phyloP scores from a whole-genome alignment of 2,329 filamentous ascomycete genomes.

The Pleurostoma richardsiae region DNA sequence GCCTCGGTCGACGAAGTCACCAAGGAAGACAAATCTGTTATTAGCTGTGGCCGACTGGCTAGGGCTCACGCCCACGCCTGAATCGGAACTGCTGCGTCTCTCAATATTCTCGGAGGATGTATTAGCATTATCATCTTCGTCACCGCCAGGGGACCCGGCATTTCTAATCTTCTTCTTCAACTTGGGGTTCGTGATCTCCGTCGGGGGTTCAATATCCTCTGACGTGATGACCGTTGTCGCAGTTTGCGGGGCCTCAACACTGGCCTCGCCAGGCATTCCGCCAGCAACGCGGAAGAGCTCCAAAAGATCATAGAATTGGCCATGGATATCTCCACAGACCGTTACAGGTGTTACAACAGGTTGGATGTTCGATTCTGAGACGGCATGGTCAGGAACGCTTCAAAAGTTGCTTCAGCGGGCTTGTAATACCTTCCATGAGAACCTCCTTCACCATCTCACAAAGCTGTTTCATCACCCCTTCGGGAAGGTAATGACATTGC shows the following conservation, averaged over 20 bases:
- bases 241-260: conserved; percentile 63
- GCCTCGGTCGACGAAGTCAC: conserved; percentile 95
- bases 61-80: conserved; percentile 23
- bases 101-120: conserved; percentile 42
- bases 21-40: conserved; percentile 58
- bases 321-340: conserved; percentile 96
- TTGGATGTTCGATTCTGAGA: conserved; percentile 93
- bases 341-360: conserved; percentile 96
- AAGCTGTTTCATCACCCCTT: conserved; percentile 95
- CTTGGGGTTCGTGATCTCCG: conserved; percentile 82
- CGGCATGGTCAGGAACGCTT: background rate
- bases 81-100: conserved; percentile 24
- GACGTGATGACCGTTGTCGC: conserved; percentile 73
- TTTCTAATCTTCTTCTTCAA: conserved; percentile 79
- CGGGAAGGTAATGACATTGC: conserved; percentile 93
- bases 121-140: conserved; percentile 41
- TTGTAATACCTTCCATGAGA: conserved; percentile 81
- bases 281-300: conserved; percentile 96
- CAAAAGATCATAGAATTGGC: conserved; percentile 96
- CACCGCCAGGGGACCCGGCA: conserved; percentile 44
- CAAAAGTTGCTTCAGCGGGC: background rate
- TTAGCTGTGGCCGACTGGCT: conserved; percentile 42
- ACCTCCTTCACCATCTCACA: conserved; percentile 99
- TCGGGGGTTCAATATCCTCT: conserved; percentile 89
- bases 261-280: conserved; percentile 85